Evolutionary conservation across 495 filamentous ascomycete genomes (phyloP), one percentile per base, ranked within the genome.

Genomic region (Penicillium herquei): DNA sequence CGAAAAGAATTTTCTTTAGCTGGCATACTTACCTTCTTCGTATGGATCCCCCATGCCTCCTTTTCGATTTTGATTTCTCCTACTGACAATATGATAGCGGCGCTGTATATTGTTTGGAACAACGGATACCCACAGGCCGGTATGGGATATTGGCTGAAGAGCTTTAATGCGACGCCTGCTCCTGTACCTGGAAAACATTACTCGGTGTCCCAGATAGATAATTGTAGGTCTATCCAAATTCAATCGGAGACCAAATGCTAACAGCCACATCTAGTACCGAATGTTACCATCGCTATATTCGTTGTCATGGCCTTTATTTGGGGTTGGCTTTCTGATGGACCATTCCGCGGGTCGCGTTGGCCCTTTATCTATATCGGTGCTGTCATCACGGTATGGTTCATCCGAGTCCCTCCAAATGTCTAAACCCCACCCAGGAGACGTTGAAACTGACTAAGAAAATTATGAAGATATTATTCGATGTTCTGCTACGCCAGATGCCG

Each of bases 311-410:
- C 68, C 21, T 54, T 72, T 1, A 45, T 63, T 14, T 72, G 68
- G 71, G 71, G 58, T 13, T 74, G 63, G 65, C 52, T 71, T 0
- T 74, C 71, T 3, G 71, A 73, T 52, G 68, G 70, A 6, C 63
- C 62, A 3, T 69, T 48, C 18, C 58, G 59, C 8, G 71, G 71
- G 0, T 55, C 67, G 7, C 66, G 71, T 2, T 72, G 66, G 66
- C 71, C 70, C 16, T 74, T 74, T 41, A 68, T 74, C 30, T 65
- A 74, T 21, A 39, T 52, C 9, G 71, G 71, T 13, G 68, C 71
- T 39, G 45, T 67, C 14, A 58, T 69, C 31, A 68, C 67, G 4
- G 66, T 73, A 51, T 26, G 21, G 21, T 4, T 26, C 21, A 26
- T 26, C n/a, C n/a, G n/a, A n/a, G n/a, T n/a, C 21, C 21, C 21